Evolutionary conservation across 139 green algal species (phyloP).

Genomic region (Astrephomene gubernaculifera): DNA sequence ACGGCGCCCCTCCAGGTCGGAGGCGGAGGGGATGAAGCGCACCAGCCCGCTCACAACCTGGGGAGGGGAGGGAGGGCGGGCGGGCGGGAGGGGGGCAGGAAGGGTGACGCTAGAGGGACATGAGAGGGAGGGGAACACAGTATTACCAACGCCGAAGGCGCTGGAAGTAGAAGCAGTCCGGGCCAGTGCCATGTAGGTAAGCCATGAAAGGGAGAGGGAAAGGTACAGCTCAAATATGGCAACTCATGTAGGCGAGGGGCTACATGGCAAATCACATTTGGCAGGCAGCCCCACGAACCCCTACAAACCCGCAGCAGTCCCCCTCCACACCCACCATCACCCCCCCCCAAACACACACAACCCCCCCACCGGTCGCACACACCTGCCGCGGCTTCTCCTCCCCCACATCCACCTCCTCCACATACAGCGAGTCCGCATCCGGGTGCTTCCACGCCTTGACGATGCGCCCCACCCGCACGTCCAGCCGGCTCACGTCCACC

Average conservation of each 20-base stretch:
- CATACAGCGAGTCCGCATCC: conserved; percentile 66
- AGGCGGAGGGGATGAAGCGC: conserved; percentile 66
- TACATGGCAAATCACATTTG: not conserved
- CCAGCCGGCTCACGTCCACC: conserved; percentile 47
- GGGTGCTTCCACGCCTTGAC: conserved; percentile 67
- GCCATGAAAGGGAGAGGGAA: too few relatives aligned
- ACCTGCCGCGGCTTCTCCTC: conserved; percentile 79
- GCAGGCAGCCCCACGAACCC: not conserved
- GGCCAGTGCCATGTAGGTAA: too few relatives aligned
- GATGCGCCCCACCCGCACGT: conserved; percentile 72
- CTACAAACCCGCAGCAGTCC: not conserved
- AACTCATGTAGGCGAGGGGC: not conserved
- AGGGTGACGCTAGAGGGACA: too few relatives aligned
- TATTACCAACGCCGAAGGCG: too few relatives aligned
- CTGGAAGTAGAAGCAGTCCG: too few relatives aligned
- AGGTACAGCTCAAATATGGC: not conserved
- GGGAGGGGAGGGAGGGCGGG: not conserved
- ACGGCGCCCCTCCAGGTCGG: conserved; percentile 25
- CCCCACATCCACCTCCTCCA: conserved; percentile 77
- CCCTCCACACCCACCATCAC: not conserved
- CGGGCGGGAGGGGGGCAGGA: not conserved
- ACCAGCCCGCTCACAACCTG: conserved; percentile 83
- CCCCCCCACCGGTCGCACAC: not conserved
- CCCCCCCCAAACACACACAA: not conserved
- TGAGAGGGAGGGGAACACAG: not conserved